Conservation (phyloP, 108 stramenopile species). For the Parietichytrium sp. region DNA sequence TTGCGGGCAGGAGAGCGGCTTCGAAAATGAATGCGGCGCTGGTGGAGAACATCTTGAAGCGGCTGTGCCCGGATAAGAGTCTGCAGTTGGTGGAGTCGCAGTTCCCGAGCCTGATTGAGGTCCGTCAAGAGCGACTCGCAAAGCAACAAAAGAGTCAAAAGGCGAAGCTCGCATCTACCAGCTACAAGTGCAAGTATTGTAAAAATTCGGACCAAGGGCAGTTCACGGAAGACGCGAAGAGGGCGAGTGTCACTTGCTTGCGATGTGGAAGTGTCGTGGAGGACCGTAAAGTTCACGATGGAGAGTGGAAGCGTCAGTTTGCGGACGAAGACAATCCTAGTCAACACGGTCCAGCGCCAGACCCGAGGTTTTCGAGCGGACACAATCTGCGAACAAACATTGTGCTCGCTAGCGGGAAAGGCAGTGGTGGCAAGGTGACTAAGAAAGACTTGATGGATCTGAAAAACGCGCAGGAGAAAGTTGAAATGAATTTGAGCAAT, state of each 20-base stretch:
- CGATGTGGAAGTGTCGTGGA: background rate
- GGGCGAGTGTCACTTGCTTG: background rate
- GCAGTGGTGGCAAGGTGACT: background rate
- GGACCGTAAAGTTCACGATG: constrained; percentile 31
- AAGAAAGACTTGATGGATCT: constrained; percentile 23
- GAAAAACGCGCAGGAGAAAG: background rate
- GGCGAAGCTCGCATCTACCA: background rate
- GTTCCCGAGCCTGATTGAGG: background rate
- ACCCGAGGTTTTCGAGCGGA: constrained; percentile 26
- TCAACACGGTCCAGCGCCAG: background rate
- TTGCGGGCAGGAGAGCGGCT: too few relatives aligned
- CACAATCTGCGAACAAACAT: constrained; percentile 22
- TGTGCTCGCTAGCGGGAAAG: background rate
- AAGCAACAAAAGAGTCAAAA: constrained; percentile 11
- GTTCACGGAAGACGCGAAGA: background rate
- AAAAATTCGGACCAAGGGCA: background rate
- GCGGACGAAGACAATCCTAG: constrained; percentile 24
- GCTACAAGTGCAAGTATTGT: constrained; percentile 14
- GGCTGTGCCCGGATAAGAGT: constrained; percentile 3
- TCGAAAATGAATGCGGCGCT: too few relatives aligned
- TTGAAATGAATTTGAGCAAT: constrained; percentile 27
- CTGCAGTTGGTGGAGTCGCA: constrained; percentile 1
- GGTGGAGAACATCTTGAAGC: constrained; percentile 6
- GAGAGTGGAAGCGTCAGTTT: constrained; percentile 39
- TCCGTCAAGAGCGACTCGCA: background rate